Evolutionary conservation across 352 stramenopile species (phyloP), one percentile per base, ranked within the genome.

Genomic region (Phytopythium vexans): DNA sequence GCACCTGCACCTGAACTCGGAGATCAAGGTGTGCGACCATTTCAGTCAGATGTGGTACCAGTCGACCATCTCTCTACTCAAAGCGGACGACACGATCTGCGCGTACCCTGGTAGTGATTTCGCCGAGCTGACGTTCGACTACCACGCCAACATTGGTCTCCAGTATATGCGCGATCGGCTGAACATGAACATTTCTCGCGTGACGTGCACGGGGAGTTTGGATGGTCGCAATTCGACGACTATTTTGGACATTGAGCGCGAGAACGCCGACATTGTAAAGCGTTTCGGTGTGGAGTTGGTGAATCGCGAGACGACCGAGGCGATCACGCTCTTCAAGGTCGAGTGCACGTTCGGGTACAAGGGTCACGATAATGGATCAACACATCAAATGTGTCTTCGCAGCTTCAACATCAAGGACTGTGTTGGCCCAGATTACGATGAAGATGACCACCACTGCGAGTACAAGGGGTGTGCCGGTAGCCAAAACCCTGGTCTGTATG

Each of bases 1-100:
- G 4, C 59, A 72, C 51, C 54, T 87, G 36, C 76, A 87, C 43
- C 56, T 74, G 35, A 66, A 76, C 57, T 80, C 65, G 43, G 61
- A 58, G 39, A 56, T 83, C 48, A 49, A 55, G 5, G 65, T 89
- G 9, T 84, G 74, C 49, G 62, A 85, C 12, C 59, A 73, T 15
- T 87, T 87, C 52, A 54, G 59, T 38, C 54, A 69, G 15, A 89
- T 89, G 78, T 89, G 75, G 75, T 89, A 89, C 54, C 73, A 89
- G 60, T 68, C 56, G 14, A 64, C 57, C 0, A 57, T 70, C 11
- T 71, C 66, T 34, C 64, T 60, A 21, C 55, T 72, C 3, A 64
- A 71, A 21, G 66, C 72, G 33, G 32, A 41, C 1, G 48, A 41
- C 21, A 44, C 49, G 5, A 68, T 86, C 38, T 88, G 77, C 52